These are phyloP conservation scores for Sarocladium oryzae DNA, from an alignment of 2,329 filamentous ascomycete species.

Conservation along the genomic window DNA sequence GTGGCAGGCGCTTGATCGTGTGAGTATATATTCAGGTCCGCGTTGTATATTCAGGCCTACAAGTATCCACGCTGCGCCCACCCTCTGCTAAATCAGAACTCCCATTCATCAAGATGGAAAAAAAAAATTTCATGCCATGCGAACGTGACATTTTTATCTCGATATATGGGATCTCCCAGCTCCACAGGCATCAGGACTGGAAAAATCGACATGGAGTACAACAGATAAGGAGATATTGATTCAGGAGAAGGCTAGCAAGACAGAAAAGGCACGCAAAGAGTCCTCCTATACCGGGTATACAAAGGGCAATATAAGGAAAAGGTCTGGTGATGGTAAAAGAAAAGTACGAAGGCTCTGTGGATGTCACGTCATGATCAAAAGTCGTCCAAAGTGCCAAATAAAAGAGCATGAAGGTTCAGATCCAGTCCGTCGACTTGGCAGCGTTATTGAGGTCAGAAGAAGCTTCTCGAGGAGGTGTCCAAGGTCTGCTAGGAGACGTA, in stretches of 20 bases:
- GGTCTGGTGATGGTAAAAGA: not conserved
- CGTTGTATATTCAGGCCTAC: not conserved
- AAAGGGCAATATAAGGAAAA: slow-evolving; percentile 8
- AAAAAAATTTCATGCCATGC: no score
- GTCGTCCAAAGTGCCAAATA: not conserved
- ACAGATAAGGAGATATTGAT: slow-evolving; percentile 1
- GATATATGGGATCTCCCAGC: not conserved
- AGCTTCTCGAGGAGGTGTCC: not conserved
- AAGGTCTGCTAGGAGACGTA: not conserved
- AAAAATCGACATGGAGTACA: not conserved
- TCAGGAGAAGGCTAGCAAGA: not conserved
- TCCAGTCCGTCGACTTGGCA: slow-evolving; percentile 5
- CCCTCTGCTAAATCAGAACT: no score
- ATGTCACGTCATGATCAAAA: not conserved
- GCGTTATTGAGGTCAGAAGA: slow-evolving; percentile 3
- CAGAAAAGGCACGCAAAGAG: not conserved
- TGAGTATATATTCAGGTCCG: no score
- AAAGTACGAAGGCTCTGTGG: not conserved
- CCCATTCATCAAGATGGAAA: no score
- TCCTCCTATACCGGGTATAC: slow-evolving; percentile 6
- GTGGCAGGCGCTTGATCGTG: not conserved
- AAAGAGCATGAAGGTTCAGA: not conserved
- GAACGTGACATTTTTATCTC: not conserved
- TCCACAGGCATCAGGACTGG: not conserved
- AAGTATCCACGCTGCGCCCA: no score